Evolutionary conservation across 2,329 filamentous ascomycete genomes (phyloP).

Genomic region (Cladophialophora psammophila): DNA sequence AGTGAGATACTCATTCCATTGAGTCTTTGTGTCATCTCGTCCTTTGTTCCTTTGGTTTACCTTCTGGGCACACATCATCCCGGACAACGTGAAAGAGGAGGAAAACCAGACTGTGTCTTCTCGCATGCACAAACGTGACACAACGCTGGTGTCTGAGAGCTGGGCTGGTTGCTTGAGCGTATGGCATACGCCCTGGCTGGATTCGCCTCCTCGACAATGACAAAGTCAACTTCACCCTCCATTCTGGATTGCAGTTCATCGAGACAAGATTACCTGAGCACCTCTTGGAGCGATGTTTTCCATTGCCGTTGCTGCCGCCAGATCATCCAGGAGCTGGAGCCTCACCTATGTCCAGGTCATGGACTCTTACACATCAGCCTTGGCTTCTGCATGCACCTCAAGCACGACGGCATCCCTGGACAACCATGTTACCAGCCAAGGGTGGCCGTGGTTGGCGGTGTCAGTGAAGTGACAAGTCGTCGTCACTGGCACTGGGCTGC

Average conservation of each 20-base stretch:
- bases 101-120: slow-evolving; percentile 5
- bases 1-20: slow-evolving; percentile 11
- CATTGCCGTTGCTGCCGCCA: not conserved
- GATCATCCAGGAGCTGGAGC: not conserved
- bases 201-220: not conserved
- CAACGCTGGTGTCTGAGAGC: not conserved
- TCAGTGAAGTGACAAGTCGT: slow-evolving; percentile 3
- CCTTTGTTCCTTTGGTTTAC: not conserved
- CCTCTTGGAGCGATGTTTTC: not conserved
- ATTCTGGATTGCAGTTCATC: not conserved
- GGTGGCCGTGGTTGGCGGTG: not conserved
- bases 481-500: not conserved
- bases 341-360: not conserved
- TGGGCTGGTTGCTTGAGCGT: too few relatives aligned
- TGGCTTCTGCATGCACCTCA: not conserved
- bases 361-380: not conserved
- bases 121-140: not conserved
- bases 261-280: not conserved
- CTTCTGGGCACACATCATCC: not conserved
- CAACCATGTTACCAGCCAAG: not conserved
- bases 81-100: slow-evolving; percentile 30
- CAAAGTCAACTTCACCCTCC: not conserved
- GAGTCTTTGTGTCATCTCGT: slow-evolving; percentile 6
- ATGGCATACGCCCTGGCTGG: not conserved
- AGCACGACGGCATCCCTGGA: not conserved